phyloP scores from a whole-genome alignment of 2,329 filamentous ascomycete genomes.

The Ceratocystis harringtonii region DNA sequence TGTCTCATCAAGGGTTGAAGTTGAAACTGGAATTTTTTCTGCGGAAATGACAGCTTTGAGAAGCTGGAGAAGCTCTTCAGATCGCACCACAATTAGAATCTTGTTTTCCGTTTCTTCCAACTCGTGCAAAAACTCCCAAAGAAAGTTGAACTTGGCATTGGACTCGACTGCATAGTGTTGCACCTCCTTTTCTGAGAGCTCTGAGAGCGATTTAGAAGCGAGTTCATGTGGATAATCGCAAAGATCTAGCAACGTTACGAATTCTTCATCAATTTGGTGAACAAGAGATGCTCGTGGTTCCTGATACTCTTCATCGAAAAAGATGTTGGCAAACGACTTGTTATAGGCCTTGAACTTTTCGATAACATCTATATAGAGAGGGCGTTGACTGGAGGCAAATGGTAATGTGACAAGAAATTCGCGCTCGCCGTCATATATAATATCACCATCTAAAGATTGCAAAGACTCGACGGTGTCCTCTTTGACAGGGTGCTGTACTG shows the following conservation, averaged over 20 bases:
- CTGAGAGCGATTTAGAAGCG: slow-evolving; percentile 29
- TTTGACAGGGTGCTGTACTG: slow-evolving; percentile 7
- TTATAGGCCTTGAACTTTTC: slow-evolving; percentile 30
- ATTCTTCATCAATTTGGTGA: slow-evolving; percentile 35
- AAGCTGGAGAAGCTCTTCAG: slow-evolving; percentile 35
- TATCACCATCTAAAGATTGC: slow-evolving; percentile 7
- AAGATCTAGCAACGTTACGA: slow-evolving; percentile 36
- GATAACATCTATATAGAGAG: slow-evolving; percentile 37
- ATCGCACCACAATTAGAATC: slow-evolving; percentile 39
- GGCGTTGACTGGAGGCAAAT: slow-evolving; percentile 37
- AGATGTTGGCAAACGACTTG: slow-evolving; percentile 31
- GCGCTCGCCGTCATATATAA: slow-evolving; percentile 19
- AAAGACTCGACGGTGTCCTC: slow-evolving; percentile 11
- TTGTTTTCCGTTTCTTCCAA: slow-evolving; percentile 31
- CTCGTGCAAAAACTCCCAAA: slow-evolving; percentile 38
- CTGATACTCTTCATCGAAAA: slow-evolving; percentile 27
- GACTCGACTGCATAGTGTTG: slow-evolving; percentile 40
- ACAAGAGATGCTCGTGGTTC: slow-evolving; percentile 29
- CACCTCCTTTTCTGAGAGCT: slow-evolving; percentile 28
- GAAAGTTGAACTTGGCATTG: slow-evolving; percentile 46
- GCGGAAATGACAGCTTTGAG: slow-evolving; percentile 35
- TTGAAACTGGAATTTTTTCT: slow-evolving; percentile 26
- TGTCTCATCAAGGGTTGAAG: slow-evolving; percentile 23
- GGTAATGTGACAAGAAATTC: slow-evolving; percentile 43
- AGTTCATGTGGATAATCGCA: slow-evolving; percentile 43